Conservation (phyloP, 345 rosid species). For the Gossypium turneri region DNA sequence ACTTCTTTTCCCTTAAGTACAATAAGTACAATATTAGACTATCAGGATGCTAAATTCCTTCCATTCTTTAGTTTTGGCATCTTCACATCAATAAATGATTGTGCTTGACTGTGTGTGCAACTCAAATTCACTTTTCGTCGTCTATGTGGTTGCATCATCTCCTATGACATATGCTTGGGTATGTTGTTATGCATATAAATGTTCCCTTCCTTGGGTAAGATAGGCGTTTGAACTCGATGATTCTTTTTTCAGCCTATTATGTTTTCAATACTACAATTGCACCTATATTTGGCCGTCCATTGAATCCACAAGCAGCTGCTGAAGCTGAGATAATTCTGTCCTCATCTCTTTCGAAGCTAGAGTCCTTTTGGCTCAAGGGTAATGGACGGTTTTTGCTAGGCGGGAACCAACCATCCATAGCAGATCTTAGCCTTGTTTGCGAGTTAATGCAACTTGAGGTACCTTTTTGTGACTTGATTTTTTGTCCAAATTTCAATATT, state of each 20-base stretch:
- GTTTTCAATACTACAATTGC: conserved; percentile 44
- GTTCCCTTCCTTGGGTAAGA: background rate
- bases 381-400: conserved; percentile 63
- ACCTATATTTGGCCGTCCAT: conserved; percentile 49
- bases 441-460: conserved; percentile 84
- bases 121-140: background rate
- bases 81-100: background rate
- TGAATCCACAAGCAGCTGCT: conserved; percentile 60
- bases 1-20: conserved; percentile 6
- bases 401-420: conserved; percentile 75
- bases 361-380: conserved; percentile 76
- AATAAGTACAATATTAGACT: background rate
- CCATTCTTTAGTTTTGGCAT: conserved; percentile 6
- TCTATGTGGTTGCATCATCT: background rate
- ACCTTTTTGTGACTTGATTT: conserved; percentile 6
- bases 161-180: background rate
- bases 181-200: background rate
- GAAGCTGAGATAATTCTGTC: conserved; percentile 52
- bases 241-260: conserved; percentile 42
- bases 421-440: conserved; percentile 82
- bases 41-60: background rate
- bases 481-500: conserved; percentile 5
- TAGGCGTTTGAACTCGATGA: conserved; percentile 12
- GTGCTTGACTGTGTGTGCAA: background rate
- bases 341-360: conserved; percentile 52